phyloP scores from a whole-genome alignment of 805 yeast genomes.

The Saturnispora sanitii region DNA sequence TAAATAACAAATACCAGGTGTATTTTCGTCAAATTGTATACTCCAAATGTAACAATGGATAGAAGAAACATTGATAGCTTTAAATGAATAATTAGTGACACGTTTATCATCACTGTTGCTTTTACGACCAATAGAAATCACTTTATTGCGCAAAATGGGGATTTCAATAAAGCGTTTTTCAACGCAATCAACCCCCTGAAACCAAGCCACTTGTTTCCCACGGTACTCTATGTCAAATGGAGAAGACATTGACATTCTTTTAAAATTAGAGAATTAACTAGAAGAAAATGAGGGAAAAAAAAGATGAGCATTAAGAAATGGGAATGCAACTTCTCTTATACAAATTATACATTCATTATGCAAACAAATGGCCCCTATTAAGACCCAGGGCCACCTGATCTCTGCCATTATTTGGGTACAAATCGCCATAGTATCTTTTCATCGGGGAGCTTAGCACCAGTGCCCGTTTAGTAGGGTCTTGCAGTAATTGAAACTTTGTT shows the following conservation, averaged over 20 bases:
- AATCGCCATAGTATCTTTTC: constrained; percentile 13
- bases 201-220: neutral
- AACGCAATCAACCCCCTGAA: neutral
- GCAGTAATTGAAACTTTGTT: constrained; percentile 1
- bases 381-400: neutral
- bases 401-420: constrained; percentile 14
- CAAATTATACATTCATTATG: neutral
- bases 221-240: neutral
- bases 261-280: neutral
- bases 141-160: constrained; percentile 22
- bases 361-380: neutral
- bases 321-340: no score
- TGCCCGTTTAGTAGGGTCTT: neutral
- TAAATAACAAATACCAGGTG: constrained; percentile 38
- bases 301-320: no score
- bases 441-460: constrained; percentile 11
- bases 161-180: constrained; percentile 2
- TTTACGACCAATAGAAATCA: constrained; percentile 37
- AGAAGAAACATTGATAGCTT: constrained; percentile 30
- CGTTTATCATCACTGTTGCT: constrained; percentile 17
- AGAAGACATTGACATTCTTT: no score
- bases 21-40: constrained; percentile 37
- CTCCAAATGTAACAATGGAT: constrained; percentile 33
- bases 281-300: neutral
- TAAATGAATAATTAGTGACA: constrained; percentile 4